Evolutionary conservation across 1,139 yeast genomes (phyloP).

Genomic region (Candida sojae): DNA sequence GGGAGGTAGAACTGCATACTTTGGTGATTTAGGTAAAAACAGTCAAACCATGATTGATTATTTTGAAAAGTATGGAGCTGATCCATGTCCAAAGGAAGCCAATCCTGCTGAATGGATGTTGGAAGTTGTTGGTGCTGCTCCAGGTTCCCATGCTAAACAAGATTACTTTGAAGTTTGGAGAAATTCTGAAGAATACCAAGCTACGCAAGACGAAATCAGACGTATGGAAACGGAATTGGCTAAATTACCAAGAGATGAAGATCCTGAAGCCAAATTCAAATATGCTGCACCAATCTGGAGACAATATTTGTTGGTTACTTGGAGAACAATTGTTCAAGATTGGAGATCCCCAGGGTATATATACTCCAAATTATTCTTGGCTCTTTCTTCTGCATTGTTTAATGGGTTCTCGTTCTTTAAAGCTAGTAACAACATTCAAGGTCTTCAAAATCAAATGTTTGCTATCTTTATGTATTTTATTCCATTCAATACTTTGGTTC

Average conservation of each 20-base stretch:
- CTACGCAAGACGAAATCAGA: slow-evolving; percentile 23
- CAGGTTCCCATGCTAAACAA: slow-evolving; percentile 34
- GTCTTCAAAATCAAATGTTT: slow-evolving; percentile 50
- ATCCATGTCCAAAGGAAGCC: slow-evolving; percentile 45
- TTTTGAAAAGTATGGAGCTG: slow-evolving; percentile 56
- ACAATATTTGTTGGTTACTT: slow-evolving; percentile 24
- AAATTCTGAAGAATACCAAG: slow-evolving; percentile 26
- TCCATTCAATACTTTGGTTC: slow-evolving; percentile 52
- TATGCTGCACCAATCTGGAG: slow-evolving; percentile 25
- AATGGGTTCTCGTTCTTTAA: slow-evolving; percentile 47
- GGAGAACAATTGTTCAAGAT: slow-evolving; percentile 32
- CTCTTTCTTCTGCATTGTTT: slow-evolving; percentile 39
- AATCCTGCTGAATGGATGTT: slow-evolving; percentile 61
- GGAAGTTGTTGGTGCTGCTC: slow-evolving; percentile 50
- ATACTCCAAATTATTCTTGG: slow-evolving; percentile 39
- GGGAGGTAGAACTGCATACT: slow-evolving; percentile 63
- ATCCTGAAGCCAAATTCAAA: slow-evolving; percentile 21
- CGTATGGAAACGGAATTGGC: slow-evolving; percentile 31
- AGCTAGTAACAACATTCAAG: slow-evolving; percentile 31
- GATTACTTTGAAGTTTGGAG: slow-evolving; percentile 36
- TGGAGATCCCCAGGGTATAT: slow-evolving; percentile 47
- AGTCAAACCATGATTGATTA: slow-evolving; percentile 51
- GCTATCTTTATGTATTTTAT: slow-evolving; percentile 54
- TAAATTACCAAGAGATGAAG: slow-evolving; percentile 22
- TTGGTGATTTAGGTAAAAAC: slow-evolving; percentile 61